Evolutionary conservation across 2,329 filamentous ascomycete genomes (phyloP), one percentile per base, ranked within the genome.

Genomic region (Fusarium sp.): DNA sequence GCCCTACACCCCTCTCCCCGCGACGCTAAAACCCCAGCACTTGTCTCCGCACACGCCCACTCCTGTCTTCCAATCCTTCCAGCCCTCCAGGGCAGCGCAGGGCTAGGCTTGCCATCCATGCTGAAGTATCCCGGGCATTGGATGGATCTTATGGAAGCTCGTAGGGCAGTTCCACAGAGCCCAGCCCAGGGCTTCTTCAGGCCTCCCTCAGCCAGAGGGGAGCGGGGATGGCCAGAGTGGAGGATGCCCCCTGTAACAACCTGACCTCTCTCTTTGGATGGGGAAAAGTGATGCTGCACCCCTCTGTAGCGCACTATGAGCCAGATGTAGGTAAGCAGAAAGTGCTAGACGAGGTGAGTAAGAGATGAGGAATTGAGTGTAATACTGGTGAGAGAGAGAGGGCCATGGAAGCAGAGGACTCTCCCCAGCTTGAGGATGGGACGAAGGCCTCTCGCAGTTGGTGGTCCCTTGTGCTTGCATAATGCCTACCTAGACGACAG

Each of bases 71-170:
- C 28, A 32, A 24, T 25, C 31, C 22, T 15, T 24, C 48, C 53
- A 64, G 61, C 61, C 61, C 46, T 65, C 32, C 61, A 61, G 61
- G 61, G 61, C 61, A 64, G 41, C 54, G 29, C 59, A 64, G 48
- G 60, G 61, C 56, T 61, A 47, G 46, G 42, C 38, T 42, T 31
- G 22, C 38, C 36, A 32, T 36, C 38, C 24, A 42, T 40, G 47
- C 44, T 52, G 51, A 44, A 28, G 44, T 59, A 28, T 35, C 19
- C 46, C 38, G 34, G 40, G 29, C 13, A 55, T 45, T 22, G 34
- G 48, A 56, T 57, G 48, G 50, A 31, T 52, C 40, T 26, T n/a
- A 41, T 22, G 24, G 2, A 34, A 53, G 53, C 24, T 51, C 43
- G 51, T 64, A 65, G 61, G 61, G 61, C 61, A 65, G 55, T 42